Evolutionary conservation across 148 eudicot species (phyloP), one percentile per base, ranked within the genome.

Genomic region (Chenopodium quinoa): DNA sequence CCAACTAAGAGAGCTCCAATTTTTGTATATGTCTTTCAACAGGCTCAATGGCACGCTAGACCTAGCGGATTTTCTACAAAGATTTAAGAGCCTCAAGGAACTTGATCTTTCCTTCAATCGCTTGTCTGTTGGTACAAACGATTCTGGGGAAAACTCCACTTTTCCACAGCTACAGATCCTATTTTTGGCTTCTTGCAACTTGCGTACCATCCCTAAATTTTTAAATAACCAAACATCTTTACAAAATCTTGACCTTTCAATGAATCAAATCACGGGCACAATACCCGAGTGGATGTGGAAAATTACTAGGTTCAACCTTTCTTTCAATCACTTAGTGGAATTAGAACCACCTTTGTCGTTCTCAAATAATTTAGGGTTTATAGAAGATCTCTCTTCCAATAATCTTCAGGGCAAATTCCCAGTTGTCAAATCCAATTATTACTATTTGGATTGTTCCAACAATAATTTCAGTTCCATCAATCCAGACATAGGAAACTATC

Each of bases 351-450:
- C 83, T 69, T 75, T 60, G 32, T 1, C 9, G 12, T 20, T 34
- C 37, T 34, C 37, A 34, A 34, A 34, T 34, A 34, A 34, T 34
- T 34, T 34, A 34, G 37, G 37, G 5, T 3, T 34, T 34, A 34
- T 90, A 60, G 95, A 92, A 60, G 95, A 92, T 66, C 80, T 92
- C 3, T 89, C 84, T 65, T 84, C 82, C 40, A 92, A 92, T 82
- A 46, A 73, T 0, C 80, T 91, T 60, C 46, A 29, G 29, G 91
- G 94, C 9, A 68, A 76, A 58, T 67, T 91, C 16, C 89, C 89
- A 29, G 9, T 72, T 23, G 75, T 86, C 11, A 76, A 90, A 27
- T 12, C 10, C n/a, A 83, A 16, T 27, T 48, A 5, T 3, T 0
- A 0, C 1, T 11, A 29, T 58, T 29, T 86, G 27, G 58, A 82